Conservation (phyloP, 2,329 filamentous ascomycete species). For the Geosmithia morbida region DNA sequence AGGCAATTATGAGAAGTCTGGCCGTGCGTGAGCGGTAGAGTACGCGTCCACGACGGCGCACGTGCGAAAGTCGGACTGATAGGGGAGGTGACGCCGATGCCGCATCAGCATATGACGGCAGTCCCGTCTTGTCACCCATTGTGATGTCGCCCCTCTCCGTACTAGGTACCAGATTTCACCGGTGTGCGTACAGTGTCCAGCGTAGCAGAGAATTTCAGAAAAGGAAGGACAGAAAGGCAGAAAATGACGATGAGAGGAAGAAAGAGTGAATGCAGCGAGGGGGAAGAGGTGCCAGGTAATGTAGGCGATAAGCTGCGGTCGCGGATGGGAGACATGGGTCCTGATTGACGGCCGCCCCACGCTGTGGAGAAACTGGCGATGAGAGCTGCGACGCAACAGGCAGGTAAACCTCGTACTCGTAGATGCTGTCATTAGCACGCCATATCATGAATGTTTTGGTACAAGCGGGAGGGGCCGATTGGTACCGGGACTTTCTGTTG, state of each 20-base stretch:
- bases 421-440: too few relatives aligned
- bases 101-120: background rate
- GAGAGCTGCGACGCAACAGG: too few relatives aligned
- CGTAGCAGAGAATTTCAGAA: too few relatives aligned
- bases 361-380: background rate
- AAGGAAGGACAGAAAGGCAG: background rate
- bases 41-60: conserved; percentile 9
- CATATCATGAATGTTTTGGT: too few relatives aligned
- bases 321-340: background rate
- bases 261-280: background rate
- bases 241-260: background rate
- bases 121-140: background rate
- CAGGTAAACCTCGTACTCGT: too few relatives aligned
- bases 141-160: too few relatives aligned
- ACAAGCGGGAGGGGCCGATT: too few relatives aligned
- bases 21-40: conserved; percentile 28
- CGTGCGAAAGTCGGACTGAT: background rate
- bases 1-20: conserved; percentile 27
- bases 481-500: too few relatives aligned
- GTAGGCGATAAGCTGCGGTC: background rate
- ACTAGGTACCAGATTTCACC: background rate
- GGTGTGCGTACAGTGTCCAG: too few relatives aligned
- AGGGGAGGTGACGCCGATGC: background rate
- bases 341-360: background rate
- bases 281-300: background rate